Evolutionary conservation across 257 asterid species (phyloP), one percentile per base, ranked within the genome.

Genomic region (Scutellaria baicalensis): DNA sequence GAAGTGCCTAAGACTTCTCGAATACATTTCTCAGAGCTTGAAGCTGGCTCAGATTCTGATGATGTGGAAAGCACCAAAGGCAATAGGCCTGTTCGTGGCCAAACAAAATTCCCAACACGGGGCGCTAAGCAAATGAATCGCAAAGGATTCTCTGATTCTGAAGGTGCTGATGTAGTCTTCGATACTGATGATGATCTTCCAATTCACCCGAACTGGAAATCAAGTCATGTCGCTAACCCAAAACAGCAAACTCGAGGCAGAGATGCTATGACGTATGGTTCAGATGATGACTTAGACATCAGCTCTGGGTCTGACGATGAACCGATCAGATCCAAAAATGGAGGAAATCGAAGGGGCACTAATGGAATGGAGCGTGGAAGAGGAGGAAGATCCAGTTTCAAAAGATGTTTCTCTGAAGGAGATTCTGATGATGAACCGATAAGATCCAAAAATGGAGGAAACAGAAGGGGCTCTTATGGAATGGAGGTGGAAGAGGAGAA

Each of bases 131-230:
- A 87, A 18, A 74, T 66, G 65, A 79, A 18, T 54, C 82, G 52
- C 14, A 77, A 72, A 80, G 71, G 73, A 44, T 67, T 60, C 43
- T 58, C 85, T 23, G 78, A 72, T 52, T 77, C 87, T 64, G 87
- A 78, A 63, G 87, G 86, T 76, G 78, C 6, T 59, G 93, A 79
- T 33, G 59, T 86, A 33, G 88, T 81, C 73, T 85, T 86, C 56
- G 86, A 79, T 68, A 82, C 95, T 18, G 95, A 90, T 69, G 95
- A 90, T 80, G 97, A 90, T 73, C 91, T 88, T 66, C 97, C 95
- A 11, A 39, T 84, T 78, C 89, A 85, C 74, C 92, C 92, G 1
- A 79, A 88, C 1, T 72, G 91, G 95, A 90, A 85, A 74, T 85
- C 95, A 14, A 85, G 89, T 59, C 95, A 88, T 68, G 88, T 72